Evolutionary conservation across 495 filamentous ascomycete species (phyloP).

Genomic region (Massariosphaeria phaeospora): DNA sequence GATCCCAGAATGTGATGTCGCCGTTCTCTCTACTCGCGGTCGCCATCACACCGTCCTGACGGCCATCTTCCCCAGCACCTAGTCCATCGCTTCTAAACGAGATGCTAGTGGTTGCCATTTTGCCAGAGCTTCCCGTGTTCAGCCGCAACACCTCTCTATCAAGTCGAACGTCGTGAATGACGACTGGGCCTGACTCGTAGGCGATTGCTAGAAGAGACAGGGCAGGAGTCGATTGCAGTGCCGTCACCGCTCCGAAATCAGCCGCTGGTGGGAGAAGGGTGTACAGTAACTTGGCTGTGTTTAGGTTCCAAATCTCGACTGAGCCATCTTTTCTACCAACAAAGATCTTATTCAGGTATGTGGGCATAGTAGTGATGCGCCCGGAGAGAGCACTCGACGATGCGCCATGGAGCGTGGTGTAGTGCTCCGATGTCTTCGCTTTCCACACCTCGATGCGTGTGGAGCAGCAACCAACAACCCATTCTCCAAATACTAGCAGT

Average conservation of each 20-base stretch:
- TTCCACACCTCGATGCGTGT: slow-evolving; percentile 86
- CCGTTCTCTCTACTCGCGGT: slow-evolving; percentile 66
- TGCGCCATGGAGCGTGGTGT: slow-evolving; percentile 63
- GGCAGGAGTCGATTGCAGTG: slow-evolving; percentile 73
- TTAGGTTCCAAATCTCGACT: slow-evolving; percentile 96
- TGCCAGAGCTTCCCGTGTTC: slow-evolving; percentile 51
- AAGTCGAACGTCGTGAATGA: slow-evolving; percentile 72
- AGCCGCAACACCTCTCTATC: slow-evolving; percentile 66
- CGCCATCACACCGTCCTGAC: slow-evolving; percentile 76
- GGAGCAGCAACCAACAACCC: slow-evolving; percentile 76
- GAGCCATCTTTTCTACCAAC: slow-evolving; percentile 79
- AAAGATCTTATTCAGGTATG: slow-evolving; percentile 93
- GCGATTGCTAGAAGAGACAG: slow-evolving; percentile 84
- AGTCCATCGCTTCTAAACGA: slow-evolving; percentile 87
- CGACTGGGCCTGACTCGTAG: slow-evolving; percentile 69
- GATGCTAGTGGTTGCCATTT: slow-evolving; percentile 65
- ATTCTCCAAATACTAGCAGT: slow-evolving; percentile 79
- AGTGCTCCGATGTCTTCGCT: slow-evolving; percentile 74
- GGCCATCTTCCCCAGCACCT: slow-evolving; percentile 83
- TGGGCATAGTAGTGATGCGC: slow-evolving; percentile 75
- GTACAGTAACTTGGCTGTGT: slow-evolving; percentile 81
- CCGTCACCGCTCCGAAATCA: slow-evolving; percentile 68
- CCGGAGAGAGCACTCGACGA: slow-evolving; percentile 57
- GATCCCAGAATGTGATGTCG: slow-evolving; percentile 92
- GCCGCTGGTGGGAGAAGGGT: slow-evolving; percentile 67